Conservation (phyloP, 139 green algal genomes). For the Micractinium sp. region DNA sequence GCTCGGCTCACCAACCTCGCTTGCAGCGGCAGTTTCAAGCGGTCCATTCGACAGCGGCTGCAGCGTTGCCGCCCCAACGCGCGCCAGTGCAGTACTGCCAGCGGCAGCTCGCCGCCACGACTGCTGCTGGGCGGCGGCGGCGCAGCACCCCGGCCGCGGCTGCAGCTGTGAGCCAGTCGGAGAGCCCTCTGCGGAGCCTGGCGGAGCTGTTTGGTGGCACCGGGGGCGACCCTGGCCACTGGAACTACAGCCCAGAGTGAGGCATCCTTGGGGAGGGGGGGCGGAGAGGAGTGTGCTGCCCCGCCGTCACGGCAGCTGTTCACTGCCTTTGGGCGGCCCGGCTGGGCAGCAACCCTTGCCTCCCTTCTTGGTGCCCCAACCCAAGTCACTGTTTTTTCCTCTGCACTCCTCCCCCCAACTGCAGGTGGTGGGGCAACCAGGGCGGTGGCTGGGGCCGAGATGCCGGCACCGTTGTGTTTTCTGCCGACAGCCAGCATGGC, state of each 20-base stretch:
- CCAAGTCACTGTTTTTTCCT: not conserved
- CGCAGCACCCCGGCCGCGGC: not conserved
- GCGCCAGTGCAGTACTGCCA: too few species aligned
- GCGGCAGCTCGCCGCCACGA: too few species aligned
- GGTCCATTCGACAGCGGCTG: too few species aligned
- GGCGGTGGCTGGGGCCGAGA: conserved; percentile 57
- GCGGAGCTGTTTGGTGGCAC: conserved; percentile 39
- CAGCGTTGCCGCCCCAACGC: too few species aligned
- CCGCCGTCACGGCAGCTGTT: not conserved
- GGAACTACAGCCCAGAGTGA: conserved; percentile 53
- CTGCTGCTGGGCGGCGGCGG: too few species aligned
- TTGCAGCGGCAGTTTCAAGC: not conserved
- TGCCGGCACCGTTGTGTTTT: conserved; percentile 49
- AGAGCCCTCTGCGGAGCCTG: not conserved
- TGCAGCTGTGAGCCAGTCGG: not conserved
- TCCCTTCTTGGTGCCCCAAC: not conserved
- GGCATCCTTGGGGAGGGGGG: not conserved
- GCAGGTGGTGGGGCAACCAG: conserved; percentile 65
- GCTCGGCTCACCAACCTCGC: not conserved
- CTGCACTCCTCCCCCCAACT: not conserved
- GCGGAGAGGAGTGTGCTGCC: not conserved
- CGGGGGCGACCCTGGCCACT: conserved; percentile 55
- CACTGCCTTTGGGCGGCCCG: not conserved
- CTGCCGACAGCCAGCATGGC: conserved; percentile 12
- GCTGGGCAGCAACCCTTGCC: not conserved